Percentiles rank a stretch among this genome's conserved stretches.
Conservation (phyloP, 2,329 filamentous ascomycete genomes). For the Colletotrichum horii region DNA sequence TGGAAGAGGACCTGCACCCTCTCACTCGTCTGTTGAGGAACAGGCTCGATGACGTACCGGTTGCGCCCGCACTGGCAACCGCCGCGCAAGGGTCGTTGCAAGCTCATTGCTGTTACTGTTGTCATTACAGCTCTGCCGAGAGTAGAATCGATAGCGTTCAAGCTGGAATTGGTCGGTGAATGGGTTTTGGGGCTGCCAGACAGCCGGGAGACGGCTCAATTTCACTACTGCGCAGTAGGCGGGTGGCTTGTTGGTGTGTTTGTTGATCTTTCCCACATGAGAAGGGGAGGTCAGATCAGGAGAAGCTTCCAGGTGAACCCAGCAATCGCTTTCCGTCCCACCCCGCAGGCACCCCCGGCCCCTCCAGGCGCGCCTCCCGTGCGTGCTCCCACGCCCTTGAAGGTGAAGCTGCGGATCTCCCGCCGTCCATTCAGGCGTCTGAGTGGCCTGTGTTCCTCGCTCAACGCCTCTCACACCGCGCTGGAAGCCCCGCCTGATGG, state of each 20-base stretch:
- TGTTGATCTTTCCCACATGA: conserved; percentile 1
- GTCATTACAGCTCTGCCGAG: background rate
- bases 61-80: conserved; percentile 88
- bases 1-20: conserved; percentile 77
- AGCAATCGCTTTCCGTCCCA: conserved; percentile 3
- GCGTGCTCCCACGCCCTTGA: background rate
- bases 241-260: background rate
- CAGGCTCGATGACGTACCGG: conserved; percentile 71
- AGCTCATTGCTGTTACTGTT: conserved; percentile 42
- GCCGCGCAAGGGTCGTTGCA: conserved; percentile 67
- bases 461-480: background rate
- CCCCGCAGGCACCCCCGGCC: background rate
- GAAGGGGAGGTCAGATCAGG: background rate
- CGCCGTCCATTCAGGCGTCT: background rate
- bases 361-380: background rate
- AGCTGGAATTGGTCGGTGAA: background rate
- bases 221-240: background rate
- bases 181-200: background rate
- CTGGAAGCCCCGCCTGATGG: background rate
- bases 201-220: background rate
- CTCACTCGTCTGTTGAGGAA: conserved; percentile 64
- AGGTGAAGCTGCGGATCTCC: conserved; percentile 6
- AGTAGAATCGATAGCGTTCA: background rate
- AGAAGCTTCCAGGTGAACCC: conserved; percentile 21
- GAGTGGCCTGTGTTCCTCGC: background rate